Evolutionary conservation across 2,329 filamentous ascomycete genomes (phyloP).

Genomic region (Penicillium sp.): DNA sequence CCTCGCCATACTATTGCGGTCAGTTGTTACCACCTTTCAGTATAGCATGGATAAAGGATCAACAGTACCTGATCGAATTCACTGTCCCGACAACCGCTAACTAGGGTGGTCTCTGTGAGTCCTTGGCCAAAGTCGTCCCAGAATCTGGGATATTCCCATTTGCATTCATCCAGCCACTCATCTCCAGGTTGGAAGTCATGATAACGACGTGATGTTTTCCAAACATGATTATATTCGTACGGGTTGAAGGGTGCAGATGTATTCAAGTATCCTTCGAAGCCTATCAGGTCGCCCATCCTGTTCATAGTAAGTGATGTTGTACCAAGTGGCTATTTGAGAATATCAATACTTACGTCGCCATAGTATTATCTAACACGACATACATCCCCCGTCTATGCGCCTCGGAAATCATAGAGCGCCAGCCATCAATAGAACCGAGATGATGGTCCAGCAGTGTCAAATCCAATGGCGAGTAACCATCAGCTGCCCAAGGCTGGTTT

Average conservation of each 20-base stretch:
- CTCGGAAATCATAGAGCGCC: constrained; percentile 50
- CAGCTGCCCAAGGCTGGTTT: constrained; percentile 57
- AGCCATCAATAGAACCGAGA: constrained; percentile 52
- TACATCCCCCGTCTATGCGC: constrained; percentile 58
- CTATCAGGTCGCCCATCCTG: constrained; percentile 55
- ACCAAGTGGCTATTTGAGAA: neutral
- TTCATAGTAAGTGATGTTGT: neutral
- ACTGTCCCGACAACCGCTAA: constrained; percentile 53
- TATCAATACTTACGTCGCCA: constrained; percentile 45
- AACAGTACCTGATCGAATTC: constrained; percentile 49
- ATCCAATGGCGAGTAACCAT: constrained; percentile 54
- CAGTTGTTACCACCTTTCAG: neutral
- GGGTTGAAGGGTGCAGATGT: constrained; percentile 48
- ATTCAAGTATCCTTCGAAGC: constrained; percentile 53
- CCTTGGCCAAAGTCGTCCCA: constrained; percentile 51
- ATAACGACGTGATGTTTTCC: constrained; percentile 50
- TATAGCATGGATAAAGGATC: neutral
- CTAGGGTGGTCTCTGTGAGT: constrained; percentile 39
- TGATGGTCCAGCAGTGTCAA: constrained; percentile 58
- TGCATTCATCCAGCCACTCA: constrained; percentile 46
- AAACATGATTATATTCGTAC: constrained; percentile 53
- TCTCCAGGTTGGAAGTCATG: constrained; percentile 52
- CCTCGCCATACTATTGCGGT: constrained; percentile 50
- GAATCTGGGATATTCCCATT: constrained; percentile 50
- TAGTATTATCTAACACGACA: constrained; percentile 58